These are phyloP conservation scores for Cnidoscolus chayamansa DNA, from an alignment of 441 rosid species.

Conservation along the genomic window DNA sequence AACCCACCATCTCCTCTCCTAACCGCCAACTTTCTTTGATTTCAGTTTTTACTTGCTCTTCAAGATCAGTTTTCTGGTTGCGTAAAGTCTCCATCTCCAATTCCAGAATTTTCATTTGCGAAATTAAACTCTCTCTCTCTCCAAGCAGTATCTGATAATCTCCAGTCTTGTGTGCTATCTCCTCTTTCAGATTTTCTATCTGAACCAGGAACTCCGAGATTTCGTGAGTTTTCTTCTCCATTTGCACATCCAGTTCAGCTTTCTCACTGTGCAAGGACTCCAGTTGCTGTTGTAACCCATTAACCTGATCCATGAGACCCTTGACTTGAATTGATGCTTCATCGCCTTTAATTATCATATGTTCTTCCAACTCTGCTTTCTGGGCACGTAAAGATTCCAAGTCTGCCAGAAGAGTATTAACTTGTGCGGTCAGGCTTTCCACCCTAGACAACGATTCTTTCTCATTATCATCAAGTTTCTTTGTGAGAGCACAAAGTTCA, in stretches of 20 bases:
- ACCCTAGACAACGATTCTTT: conserved; percentile 45
- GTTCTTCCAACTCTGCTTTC: conserved; percentile 51
- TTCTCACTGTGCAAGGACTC: conserved; percentile 48
- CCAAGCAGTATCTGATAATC: conserved; percentile 40
- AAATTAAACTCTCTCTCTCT: conserved; percentile 50
- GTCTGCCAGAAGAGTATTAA: conserved; percentile 37
- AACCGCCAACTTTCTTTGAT: conserved; percentile 36
- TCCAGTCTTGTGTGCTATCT: conserved; percentile 35
- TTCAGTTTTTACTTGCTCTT: conserved; percentile 43
- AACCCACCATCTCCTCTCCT: conserved; percentile 35
- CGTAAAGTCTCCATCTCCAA: conserved; percentile 42
- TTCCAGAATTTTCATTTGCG: conserved; percentile 38
- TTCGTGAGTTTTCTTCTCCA: conserved; percentile 47
- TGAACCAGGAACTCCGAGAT: conserved; percentile 45
- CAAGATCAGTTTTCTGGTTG: conserved; percentile 46
- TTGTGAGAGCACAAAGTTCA: conserved; percentile 43
- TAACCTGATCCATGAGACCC: conserved; percentile 40
- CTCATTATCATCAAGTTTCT: conserved; percentile 53
- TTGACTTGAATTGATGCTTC: conserved; percentile 47
- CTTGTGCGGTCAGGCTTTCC: conserved; percentile 50
- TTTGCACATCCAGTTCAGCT: conserved; percentile 51
- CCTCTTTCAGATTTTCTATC: conserved; percentile 50
- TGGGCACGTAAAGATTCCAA: conserved; percentile 33
- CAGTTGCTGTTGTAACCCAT: conserved; percentile 47
- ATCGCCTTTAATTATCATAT: conserved; percentile 32